phyloP scores from a whole-genome alignment of 139 green algal species.

The Ettlia oleoabundans region DNA sequence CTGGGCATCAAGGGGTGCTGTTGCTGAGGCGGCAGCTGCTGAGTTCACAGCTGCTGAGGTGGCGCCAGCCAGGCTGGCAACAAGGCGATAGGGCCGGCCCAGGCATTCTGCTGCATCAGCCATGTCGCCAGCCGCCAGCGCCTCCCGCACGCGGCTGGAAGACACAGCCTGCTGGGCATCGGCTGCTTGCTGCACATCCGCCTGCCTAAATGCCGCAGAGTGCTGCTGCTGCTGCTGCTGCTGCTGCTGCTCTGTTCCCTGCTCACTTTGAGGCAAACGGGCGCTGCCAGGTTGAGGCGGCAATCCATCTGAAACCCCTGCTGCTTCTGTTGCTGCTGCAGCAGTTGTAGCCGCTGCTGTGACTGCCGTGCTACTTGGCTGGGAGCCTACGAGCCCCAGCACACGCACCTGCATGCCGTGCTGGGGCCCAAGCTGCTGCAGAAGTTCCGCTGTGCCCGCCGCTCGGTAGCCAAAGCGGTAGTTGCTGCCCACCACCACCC shows the following conservation, averaged over 20 bases:
- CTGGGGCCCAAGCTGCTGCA: conserved; percentile 60
- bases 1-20: neutral
- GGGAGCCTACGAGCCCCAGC: conserved; percentile 56
- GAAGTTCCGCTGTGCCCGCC: conserved; percentile 62
- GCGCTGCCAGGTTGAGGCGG: too few species aligned
- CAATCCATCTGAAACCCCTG: too few species aligned
- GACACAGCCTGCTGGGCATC: conserved; percentile 58
- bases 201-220: neutral
- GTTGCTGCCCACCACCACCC: conserved; percentile 87
- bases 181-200: neutral
- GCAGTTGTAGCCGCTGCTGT: too few species aligned
- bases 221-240: conserved; percentile 4
- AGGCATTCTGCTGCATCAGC: conserved; percentile 20
- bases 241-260: too few species aligned
- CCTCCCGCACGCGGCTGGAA: conserved; percentile 59
- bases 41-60: neutral
- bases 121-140: conserved; percentile 57
- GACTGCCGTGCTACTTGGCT: too few species aligned
- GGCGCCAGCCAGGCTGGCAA: conserved; percentile 22
- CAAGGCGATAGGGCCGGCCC: conserved; percentile 42
- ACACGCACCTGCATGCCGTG: conserved; percentile 60
- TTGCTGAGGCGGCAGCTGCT: neutral
- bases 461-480: conserved; percentile 94
- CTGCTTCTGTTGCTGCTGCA: neutral
- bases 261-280: too few species aligned